Evolutionary conservation across 148 eudicot genomes (phyloP), one percentile per base, ranked within the genome.

Genomic region (Polygonum maritimum): DNA sequence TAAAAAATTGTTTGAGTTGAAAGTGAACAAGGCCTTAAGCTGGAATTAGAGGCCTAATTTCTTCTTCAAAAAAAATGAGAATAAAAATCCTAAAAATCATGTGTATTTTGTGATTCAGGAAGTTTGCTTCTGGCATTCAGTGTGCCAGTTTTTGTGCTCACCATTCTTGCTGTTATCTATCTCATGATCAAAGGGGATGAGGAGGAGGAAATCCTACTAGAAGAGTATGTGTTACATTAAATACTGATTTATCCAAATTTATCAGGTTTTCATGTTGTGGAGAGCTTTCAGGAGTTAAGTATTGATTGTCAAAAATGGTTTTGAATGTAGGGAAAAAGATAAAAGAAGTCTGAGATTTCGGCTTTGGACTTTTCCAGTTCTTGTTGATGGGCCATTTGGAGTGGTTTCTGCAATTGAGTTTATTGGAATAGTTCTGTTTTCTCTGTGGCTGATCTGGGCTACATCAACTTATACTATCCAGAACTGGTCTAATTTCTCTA

Each of bases 311-410:
- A 72, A 72, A 70, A 41, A 72, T 41, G 49, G 36, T 44, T 15
- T 72, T 19, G 7, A n/a, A n/a, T 79, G 82, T 72, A 94, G 97
- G 86, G 85, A 84, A 39, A 88, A 88, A 76, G 41, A 70, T 7
- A 7, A 76, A 12, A 89, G 83, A 69, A 71, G 75, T 65, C 87
- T 95, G 22, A 41, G 79, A 51, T 88, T 92, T 73, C 82, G 92
- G 18, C 81, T 90, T 22, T 89, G 97, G 98, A 94, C 98, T 14
- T 92, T 92, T 63, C 98, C 98, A 21, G 86, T 94, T 44, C 79
- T 94, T 52, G 92, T 90, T 76, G 89, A 88, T 41, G 94, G 97
- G 51, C 96, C 92, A 72, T 90, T 94, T 82, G 98, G 98, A 58
- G 97, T 94, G 63, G 88, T 92, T 62, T 86, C 93, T 75, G 94